Evolutionary conservation across 371 early-diverging fungal species (phyloP), one percentile per base, ranked within the genome.

Genomic region (Mortierella sp.): DNA sequence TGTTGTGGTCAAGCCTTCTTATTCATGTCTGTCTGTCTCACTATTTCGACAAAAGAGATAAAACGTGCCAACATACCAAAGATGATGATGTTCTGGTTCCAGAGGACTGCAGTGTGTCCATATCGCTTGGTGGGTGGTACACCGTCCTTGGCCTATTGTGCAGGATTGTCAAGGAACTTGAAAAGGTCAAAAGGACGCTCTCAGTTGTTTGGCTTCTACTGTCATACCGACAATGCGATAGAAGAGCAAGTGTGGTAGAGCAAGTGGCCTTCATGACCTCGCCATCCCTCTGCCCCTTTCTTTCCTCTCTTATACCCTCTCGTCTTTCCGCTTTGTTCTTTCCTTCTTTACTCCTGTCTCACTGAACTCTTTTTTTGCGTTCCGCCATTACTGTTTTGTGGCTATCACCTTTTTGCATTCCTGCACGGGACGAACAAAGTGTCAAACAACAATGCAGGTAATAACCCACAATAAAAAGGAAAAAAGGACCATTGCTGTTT

Each of bases 81-180:
- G 45, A 92, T 80, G 64, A 91, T 85, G 58, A 90, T 89, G 66
- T 75, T 79, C 68, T 88, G 85, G 43, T 88, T 85, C 89, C 90
- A 90, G 39, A 88, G 79, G 2, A 85, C 86, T 11, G 91, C 90
- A 19, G 91, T 90, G 68, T 91, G 90, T 22, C 91, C 90, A 71
- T 90, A 90, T 58, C 90, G 83, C 71, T 90, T 90, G 66, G 88
- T 87, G 16, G 90, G 91, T 13, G 90, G 86, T 3, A 76, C 86
- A 11, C 92, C 91, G 53, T 85, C 87, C 55, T 85, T 86, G 85
- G 89, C 76, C 89, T 88, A 81, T 40, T n/a, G 50, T 65, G 41
- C 24, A 39, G 10, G 64, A 31, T 45, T 55, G 53, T 31, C 40
- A 76, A 74, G 29, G 63, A 37, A 34, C 34, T 14, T 37, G 61